phyloP scores from a whole-genome alignment of 768 basidiomycete species.

The Gymnopilus dilepis region DNA sequence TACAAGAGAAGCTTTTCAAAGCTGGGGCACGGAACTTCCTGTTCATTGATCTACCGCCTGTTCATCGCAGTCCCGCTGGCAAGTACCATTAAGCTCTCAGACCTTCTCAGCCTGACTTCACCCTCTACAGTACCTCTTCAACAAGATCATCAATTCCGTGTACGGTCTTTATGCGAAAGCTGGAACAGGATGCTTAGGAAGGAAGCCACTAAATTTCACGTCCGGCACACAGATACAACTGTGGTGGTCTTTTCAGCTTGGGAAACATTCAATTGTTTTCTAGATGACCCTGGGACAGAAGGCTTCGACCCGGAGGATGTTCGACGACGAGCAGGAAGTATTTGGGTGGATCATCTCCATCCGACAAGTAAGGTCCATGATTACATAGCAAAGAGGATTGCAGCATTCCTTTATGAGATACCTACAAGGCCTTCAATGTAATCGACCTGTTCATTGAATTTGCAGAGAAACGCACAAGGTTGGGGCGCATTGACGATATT shows the following conservation, averaged over 20 bases:
- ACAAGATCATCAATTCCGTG: not conserved
- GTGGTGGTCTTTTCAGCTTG: slow-evolving; percentile 55
- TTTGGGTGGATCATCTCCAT: slow-evolving; percentile 61
- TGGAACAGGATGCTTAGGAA: slow-evolving; percentile 54
- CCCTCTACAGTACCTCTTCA: not conserved
- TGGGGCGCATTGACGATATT: too few relatives aligned
- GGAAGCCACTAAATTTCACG: slow-evolving; percentile 40
- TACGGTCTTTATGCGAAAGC: slow-evolving; percentile 14
- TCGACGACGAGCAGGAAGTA: slow-evolving; percentile 37
- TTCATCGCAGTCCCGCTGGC: slow-evolving; percentile 54
- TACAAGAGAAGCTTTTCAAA: slow-evolving; percentile 54
- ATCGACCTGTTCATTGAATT: too few relatives aligned
- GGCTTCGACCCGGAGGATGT: slow-evolving; percentile 44
- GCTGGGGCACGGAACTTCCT: slow-evolving; percentile 60
- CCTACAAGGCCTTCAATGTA: not conserved
- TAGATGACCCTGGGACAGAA: slow-evolving; percentile 49
- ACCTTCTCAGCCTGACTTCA: not conserved
- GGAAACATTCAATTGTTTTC: slow-evolving; percentile 48
- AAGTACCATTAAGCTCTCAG: slow-evolving; percentile 18
- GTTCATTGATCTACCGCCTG: slow-evolving; percentile 64
- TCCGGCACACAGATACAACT: slow-evolving; percentile 48
- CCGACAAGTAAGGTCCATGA: slow-evolving; percentile 57
- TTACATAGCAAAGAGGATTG: slow-evolving; percentile 49
- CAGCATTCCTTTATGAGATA: slow-evolving; percentile 40
- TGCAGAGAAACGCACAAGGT: too few relatives aligned